Conservation (phyloP, 306 rosid species). For the Myrica gale region DNA sequence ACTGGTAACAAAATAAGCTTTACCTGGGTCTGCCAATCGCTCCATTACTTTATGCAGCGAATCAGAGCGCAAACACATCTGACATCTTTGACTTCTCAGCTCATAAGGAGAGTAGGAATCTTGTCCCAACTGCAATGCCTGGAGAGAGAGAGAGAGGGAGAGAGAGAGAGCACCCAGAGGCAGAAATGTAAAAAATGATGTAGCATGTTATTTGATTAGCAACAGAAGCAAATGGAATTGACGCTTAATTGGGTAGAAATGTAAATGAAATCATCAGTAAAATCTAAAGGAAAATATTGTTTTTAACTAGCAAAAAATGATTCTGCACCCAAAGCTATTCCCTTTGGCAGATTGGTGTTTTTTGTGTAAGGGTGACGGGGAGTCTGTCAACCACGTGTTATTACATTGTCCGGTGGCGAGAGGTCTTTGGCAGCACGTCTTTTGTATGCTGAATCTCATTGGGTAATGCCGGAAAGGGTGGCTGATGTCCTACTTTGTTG, state of each 20-base stretch:
- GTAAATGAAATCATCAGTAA: neutral
- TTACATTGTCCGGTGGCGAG: too few species aligned
- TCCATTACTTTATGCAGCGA: constrained; percentile 96
- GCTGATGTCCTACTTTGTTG: too few species aligned
- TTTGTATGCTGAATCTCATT: too few species aligned
- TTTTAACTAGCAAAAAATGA: neutral
- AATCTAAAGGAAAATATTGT: neutral
- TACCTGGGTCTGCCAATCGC: constrained; percentile 86
- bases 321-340: neutral
- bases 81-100: constrained; percentile 85
- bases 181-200: constrained; percentile 10
- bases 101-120: constrained; percentile 60
- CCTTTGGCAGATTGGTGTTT: too few species aligned
- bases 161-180: constrained; percentile 6
- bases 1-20: constrained; percentile 7
- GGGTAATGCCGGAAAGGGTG: too few species aligned
- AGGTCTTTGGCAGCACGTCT: too few species aligned
- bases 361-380: too few species aligned
- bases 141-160: constrained; percentile 24
- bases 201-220: neutral
- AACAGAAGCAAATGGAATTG: neutral
- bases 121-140: constrained; percentile 97
- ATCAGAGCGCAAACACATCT: constrained; percentile 93
- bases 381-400: too few species aligned
- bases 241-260: neutral